Evolutionary conservation across 1,284 basidiomycete species (phyloP).

Genomic region (Trichosporon coremiiforme): DNA sequence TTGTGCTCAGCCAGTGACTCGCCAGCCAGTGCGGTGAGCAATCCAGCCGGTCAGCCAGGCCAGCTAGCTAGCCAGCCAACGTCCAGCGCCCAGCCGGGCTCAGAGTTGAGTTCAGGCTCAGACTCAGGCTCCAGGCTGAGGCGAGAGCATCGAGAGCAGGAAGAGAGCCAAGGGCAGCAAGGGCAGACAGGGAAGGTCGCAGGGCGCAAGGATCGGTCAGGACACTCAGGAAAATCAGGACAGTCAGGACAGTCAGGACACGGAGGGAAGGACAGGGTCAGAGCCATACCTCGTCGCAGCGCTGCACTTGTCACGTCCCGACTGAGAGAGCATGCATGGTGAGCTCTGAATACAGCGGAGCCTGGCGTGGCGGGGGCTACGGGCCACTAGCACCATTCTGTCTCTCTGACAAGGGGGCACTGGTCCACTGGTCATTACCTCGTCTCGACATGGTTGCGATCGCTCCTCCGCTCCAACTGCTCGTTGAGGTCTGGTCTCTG

Average conservation of each 20-base stretch:
- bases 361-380: too few relatives aligned
- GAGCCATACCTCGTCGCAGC: too few relatives aligned
- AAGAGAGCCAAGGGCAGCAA: not conserved
- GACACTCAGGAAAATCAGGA: not conserved
- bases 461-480: too few relatives aligned
- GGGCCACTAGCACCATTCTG: too few relatives aligned
- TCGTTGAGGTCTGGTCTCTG: too few relatives aligned
- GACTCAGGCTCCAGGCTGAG: conserved; percentile 11
- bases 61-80: not conserved
- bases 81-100: not conserved
- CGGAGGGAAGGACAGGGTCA: not conserved
- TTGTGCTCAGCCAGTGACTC: not conserved
- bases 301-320: too few relatives aligned
- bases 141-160: not conserved
- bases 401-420: too few relatives aligned
- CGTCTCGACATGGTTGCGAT: too few relatives aligned
- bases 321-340: too few relatives aligned
- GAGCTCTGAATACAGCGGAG: too few relatives aligned
- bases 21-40: not conserved
- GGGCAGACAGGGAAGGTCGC: not conserved
- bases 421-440: too few relatives aligned
- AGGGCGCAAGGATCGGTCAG: not conserved
- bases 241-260: too few relatives aligned
- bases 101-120: conserved; percentile 8
- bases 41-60: not conserved